Evolutionary conservation across 2,329 filamentous ascomycete species (phyloP).

Genomic region (Fusarium gaditjirri): DNA sequence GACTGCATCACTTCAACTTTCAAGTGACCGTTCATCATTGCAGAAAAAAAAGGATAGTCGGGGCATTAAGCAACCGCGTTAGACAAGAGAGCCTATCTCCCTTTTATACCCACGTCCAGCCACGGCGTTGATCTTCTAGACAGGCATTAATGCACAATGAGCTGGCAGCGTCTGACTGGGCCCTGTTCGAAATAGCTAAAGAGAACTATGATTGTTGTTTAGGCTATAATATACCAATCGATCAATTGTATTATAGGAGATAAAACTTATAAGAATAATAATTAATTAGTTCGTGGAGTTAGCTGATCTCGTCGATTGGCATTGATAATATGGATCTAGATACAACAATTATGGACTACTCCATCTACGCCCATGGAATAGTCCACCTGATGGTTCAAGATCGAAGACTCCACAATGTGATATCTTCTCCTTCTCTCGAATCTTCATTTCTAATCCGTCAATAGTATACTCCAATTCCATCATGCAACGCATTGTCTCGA

Average conservation of each 20-base stretch:
- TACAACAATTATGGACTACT: not conserved
- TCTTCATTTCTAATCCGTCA: too few species aligned
- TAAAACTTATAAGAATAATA: not conserved
- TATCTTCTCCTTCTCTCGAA: not conserved
- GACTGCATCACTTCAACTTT: not conserved
- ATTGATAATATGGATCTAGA: not conserved
- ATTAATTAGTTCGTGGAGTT: not conserved
- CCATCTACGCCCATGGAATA: not conserved
- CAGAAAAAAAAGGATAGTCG: not conserved
- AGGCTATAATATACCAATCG: not conserved
- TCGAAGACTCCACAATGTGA: not conserved
- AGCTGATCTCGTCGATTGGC: not conserved
- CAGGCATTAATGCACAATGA: conserved; percentile 44
- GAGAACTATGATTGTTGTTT: not conserved
- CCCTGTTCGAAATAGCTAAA: conserved; percentile 39
- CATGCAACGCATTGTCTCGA: not conserved
- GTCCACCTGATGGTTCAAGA: not conserved
- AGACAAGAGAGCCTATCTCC: conserved; percentile 14
- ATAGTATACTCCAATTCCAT: not conserved
- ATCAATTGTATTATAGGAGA: conserved; percentile 2
- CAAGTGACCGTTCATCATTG: not conserved
- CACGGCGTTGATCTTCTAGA: conserved; percentile 26
- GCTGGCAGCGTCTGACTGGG: conserved; percentile 42
- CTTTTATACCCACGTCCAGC: conserved; percentile 38
- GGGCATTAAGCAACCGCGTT: not conserved